Percentiles rank a stretch among this genome's conserved stretches.
Conservation (phyloP, 768 basidiomycete genomes). For the Austroboletus festivus region DNA sequence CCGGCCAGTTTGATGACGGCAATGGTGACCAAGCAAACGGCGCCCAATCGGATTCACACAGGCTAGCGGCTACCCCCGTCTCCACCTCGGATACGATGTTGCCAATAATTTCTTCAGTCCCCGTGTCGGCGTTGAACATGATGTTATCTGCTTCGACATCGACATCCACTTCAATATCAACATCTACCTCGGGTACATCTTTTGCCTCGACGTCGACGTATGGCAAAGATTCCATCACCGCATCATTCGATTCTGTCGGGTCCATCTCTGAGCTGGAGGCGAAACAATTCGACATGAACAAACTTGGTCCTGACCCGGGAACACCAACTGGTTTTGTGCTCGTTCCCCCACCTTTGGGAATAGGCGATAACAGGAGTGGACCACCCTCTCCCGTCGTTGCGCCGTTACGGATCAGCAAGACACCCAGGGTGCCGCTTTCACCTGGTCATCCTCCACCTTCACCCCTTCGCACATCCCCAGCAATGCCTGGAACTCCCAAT, state of each 20-base stretch:
- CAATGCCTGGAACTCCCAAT: not conserved
- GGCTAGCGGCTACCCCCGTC: not conserved
- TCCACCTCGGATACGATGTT: constrained; percentile 4
- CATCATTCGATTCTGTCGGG: constrained; percentile 15
- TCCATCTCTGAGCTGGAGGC: constrained; percentile 24
- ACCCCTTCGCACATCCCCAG: constrained; percentile 11
- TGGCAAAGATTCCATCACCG: constrained; percentile 6
- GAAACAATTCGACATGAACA: constrained; percentile 17
- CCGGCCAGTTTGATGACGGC: constrained; percentile 11
- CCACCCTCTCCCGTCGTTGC: constrained; percentile 15
- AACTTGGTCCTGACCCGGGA: constrained; percentile 1
- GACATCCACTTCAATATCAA: constrained; percentile 14
- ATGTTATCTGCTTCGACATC: constrained; percentile 13
- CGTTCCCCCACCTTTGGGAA: constrained; percentile 22
- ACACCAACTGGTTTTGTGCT: constrained; percentile 19
- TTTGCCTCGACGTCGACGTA: constrained; percentile 17
- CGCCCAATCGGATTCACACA: not conserved
- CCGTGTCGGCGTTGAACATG: constrained; percentile 2
- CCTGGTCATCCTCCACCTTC: constrained; percentile 14
- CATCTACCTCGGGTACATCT: constrained; percentile 10
- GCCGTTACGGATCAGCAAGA: constrained; percentile 27
- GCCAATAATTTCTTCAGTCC: not conserved
- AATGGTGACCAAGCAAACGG: constrained; percentile 4
- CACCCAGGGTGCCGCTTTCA: constrained; percentile 20
- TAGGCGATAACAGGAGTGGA: constrained; percentile 9